Evolutionary conservation across 345 rosid species (phyloP), one percentile per base, ranked within the genome.

Genomic region (Gossypium mustelinum): DNA sequence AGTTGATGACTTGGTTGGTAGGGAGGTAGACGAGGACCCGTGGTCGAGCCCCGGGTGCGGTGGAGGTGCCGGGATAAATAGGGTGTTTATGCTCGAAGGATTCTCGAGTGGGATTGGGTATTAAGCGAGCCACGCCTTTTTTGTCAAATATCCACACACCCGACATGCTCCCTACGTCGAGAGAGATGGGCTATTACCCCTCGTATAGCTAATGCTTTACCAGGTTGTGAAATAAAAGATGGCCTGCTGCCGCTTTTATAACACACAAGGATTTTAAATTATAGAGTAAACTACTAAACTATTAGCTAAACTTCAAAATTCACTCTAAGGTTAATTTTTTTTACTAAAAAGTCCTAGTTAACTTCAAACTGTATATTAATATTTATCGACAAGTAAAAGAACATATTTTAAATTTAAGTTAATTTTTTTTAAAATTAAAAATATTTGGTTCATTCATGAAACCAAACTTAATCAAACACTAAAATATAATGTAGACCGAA

Each of bases 31-130:
- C 90, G 1, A 89, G 89, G 61, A 89, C 85, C 52, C 84, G 79
- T 7, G 93, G 93, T 7, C 93, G 81, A 43, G 93, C 93, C 18
- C 93, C 93, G 0, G 93, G 93, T 1, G 93, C 93, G 0, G 93
- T 89, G 68, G 90, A 85, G 2, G 89, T 85, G 18, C 88, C 89
- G 1, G 83, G 84, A 11, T 22, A 18, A 18, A 74, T 75, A 29
- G 87, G 84, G 43, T 87, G 85, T 45, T 72, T 87, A 25, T 84
- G 79, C 86, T 89, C 90, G 77, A 87, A 87, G 16, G 90, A 87
- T 25, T 89, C 93, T 69, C 83, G 71, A 2, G 93, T 89, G 11
- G 91, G 93, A 79, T 87, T 86, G 44, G 77, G 11, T 70, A 84
- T 67, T 44, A 89, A 68, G 18, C 87, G 86, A 13, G 88, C 86